These are phyloP conservation scores for Decorospora gaudefroyi DNA, from an alignment of 2,329 filamentous ascomycete genomes.

Conservation along the genomic window DNA sequence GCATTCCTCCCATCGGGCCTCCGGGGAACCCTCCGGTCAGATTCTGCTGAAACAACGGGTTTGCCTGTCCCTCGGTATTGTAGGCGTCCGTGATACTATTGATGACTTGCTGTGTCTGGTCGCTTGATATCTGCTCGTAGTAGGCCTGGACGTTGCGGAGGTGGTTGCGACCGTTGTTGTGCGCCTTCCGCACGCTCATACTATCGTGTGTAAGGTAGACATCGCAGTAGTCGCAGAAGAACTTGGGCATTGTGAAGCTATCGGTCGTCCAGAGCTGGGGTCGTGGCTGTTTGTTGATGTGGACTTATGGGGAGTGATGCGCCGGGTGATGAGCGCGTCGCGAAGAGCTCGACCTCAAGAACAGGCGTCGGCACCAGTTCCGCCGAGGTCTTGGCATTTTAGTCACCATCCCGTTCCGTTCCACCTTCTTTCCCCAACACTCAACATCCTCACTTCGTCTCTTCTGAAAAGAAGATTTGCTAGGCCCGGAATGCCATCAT, in stretches of 20 bases:
- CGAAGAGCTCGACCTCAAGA: constrained; percentile 30
- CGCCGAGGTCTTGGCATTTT: constrained; percentile 25
- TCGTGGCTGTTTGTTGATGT: not conserved
- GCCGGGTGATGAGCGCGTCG: constrained; percentile 20
- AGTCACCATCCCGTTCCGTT: not conserved
- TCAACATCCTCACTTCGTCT: no score
- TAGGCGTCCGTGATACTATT: constrained; percentile 97
- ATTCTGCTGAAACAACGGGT: constrained; percentile 71
- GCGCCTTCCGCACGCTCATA: constrained; percentile 98
- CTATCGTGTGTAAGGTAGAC: constrained; percentile 99
- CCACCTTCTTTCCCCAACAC: no score
- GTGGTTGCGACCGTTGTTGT: constrained; percentile 96
- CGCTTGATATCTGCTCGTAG: constrained; percentile 98
- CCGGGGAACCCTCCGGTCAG: constrained; percentile 56
- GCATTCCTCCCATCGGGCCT: constrained; percentile 30
- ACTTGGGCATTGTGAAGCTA: constrained; percentile 30
- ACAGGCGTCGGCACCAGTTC: constrained; percentile 20
- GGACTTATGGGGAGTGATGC: constrained; percentile 3
- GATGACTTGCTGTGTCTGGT: constrained; percentile 97
- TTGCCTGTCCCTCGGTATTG: constrained; percentile 88
- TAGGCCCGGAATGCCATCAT: no score
- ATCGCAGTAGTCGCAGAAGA: constrained; percentile 89
- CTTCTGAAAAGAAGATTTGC: no score
- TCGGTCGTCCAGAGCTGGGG: not conserved
- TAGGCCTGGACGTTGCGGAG: constrained; percentile 97